Evolutionary conservation across 352 stramenopile genomes (phyloP), one percentile per base, ranked within the genome.

Genomic region (Phytophthora meadii): DNA sequence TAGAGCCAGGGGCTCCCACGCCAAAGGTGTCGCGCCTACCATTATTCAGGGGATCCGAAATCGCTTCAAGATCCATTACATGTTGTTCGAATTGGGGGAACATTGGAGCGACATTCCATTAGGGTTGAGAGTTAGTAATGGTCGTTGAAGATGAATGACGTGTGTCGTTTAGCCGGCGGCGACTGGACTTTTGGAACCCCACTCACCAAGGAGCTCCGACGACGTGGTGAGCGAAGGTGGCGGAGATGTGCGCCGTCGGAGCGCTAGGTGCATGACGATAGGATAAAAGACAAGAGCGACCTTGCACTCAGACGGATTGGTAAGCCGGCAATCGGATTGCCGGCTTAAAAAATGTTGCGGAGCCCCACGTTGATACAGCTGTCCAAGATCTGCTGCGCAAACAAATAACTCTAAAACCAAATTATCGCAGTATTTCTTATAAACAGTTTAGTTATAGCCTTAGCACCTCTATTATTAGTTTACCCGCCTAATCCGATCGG

Each of bases 91-190:
- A 48, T 12, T 48, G 14, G 15, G 19, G 42, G 4, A 1, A 50
- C 58, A 53, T 49, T 54, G 36, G 22, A 11, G 14, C 32, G 42
- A 37, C 53, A 44, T 54, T 36, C 5, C 15, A 14, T 3, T 51
- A 50, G 30, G 30, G 30, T 36, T 36, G 8, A 11, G 45, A 11
- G 45, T 25, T 10, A 60, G 47, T 66, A 41, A 66, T 66, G 55
- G 55, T 70, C 48, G 40, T 70, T 66, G 56, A 65, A 70, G 54
- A 54, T 62, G 54, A 36, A 37, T 54, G 54, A 60, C 32, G 52
- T 47, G 34, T 48, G 37, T 30, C 40, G 39, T 58, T 61, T 70
- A 48, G 40, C 36, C 39, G 25, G 34, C 32, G 22, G 25, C 36
- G 30, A 60, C 30, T 70, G 54, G 40, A 46, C 28, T 58, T n/a